Base-by-base conservation (phyloP, 75 land plant species). In the Pinus albicaulis region DNA sequence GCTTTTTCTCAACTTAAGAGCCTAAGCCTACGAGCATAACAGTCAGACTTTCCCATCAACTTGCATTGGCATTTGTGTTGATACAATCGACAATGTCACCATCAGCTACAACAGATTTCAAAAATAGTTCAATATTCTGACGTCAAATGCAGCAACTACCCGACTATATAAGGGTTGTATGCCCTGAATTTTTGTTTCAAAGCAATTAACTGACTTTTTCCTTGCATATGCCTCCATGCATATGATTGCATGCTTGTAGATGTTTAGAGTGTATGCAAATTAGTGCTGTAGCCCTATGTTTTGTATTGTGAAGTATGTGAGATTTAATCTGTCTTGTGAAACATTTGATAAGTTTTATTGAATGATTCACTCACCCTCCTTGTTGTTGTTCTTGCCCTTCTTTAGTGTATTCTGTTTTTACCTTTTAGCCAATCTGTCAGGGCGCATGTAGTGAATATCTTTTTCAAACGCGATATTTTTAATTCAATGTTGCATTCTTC, bases 11-110 rank as follows among this genome's bases (percentile, higher is more conserved):
- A 68, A 68, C 74, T 72, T 72, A 72, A 72, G 57, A 72, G 56
- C 57, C 56, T 72, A 72, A 55, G 73, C 85, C 84, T 86, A 82
- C 80, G 86, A 78, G 71, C 86, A 81, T 76, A 81, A 79, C 76
- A 84, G 83, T 81, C 59, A 69, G 76, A 79, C 74, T 74, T 76
- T 64, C 36, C 58, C 57, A 14, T 15, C 74, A 72, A 72, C 74
- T 26, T 72, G 74, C 56, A 72, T 72, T 53, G 71, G 71, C 48
- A 68, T 41, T 68, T 68, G n/a, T 68, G 71, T 68, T 68, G 71
- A 68, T 68, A 72, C 34, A 53, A 24, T 72, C 74, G 57, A 72
- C 74, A 72, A 23, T 72, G 56, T 72, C 57, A 72, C 75, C 58
- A 77, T 53, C 81, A 73, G 60, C 81, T 76, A 79, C 82, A 61